Base-by-base conservation (phyloP, 164 flowering plant genomes). In the Vitis vinifera region DNA sequence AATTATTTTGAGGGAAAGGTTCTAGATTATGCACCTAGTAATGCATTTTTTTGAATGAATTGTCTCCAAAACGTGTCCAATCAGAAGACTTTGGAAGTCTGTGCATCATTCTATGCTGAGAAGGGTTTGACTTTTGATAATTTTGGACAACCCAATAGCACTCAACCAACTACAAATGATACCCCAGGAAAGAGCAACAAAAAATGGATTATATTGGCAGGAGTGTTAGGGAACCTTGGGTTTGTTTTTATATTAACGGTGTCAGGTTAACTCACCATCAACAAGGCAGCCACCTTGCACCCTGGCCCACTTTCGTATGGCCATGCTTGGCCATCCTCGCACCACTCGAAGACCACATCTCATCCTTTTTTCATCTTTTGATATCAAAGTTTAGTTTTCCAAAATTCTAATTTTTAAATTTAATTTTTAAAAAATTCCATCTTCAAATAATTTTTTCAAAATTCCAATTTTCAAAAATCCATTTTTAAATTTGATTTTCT, bases 211-310 rank as follows among this genome's bases (percentile, higher is more conserved):
- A 87, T 94, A 71, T 68, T 92, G 79, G 90, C 77, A 3, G 87
- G 85, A 9, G 91, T 89, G 58, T 73, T 89, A 9, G 99, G 97
- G 3, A 94, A 95, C 19, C 59, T 86, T 68, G 95, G 82, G 27
- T 62, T 92, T 48, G 69, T 92, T 68, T 37, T 37, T 23, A 23
- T 23, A 23, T 23, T 0, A 23, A 23, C 27, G 1, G 27, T 23
- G 27, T 23, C 2, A 0, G 2, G 27, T 23, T 1, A 23, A 23
- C 2, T 23, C 2, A 23, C 27, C 27, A 23, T 23, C 27, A 23
- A 23, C 27, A 23, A 23, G 27, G 27, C 2, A 23, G 2, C 2
- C 27, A 23, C 27, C 27, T 23, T 23, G 27, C 27, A 23, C 27
- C 27, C 27, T 0, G 27, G 2, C 27, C 27, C 27, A 23, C 27